These are phyloP conservation scores for Epithele typhae DNA, from an alignment of 768 basidiomycete genomes.

Conservation along the genomic window DNA sequence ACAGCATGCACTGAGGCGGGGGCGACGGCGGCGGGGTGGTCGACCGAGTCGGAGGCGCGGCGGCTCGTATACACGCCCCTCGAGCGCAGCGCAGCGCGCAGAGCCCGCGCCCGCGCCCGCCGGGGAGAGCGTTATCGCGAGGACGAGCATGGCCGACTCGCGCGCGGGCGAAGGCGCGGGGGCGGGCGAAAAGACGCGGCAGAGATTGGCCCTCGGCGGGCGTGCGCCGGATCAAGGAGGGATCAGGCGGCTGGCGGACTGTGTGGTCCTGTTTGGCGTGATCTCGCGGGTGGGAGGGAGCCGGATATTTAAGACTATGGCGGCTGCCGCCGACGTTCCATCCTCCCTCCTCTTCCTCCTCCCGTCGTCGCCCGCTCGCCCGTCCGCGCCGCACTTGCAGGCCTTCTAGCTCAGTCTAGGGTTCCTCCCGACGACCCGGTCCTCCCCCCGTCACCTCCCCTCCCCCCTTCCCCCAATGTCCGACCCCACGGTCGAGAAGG, in stretches of 20 bases:
- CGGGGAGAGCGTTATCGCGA: neutral
- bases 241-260: conserved; percentile 11
- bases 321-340: conserved; percentile 16
- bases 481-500: conserved; percentile 54
- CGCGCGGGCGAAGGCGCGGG: neutral
- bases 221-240: conserved; percentile 14
- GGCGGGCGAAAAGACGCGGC: too few species aligned
- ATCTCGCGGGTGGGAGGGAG: conserved; percentile 11
- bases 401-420: conserved; percentile 11
- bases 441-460: conserved; percentile 9
- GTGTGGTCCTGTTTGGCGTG: conserved; percentile 12
- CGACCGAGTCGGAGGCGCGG: too few species aligned
- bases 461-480: conserved; percentile 26
- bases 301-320: conserved; percentile 15
- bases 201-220: too few species aligned
- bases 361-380: conserved; percentile 11
- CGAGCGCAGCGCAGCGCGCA: neutral
- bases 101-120: conserved; percentile 2
- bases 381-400: conserved; percentile 10
- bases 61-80: too few species aligned
- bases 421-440: conserved; percentile 10
- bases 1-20: too few species aligned
- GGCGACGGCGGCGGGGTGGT: too few species aligned
- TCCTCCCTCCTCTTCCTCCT: conserved; percentile 15
- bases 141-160: neutral